Evolutionary conservation across 495 filamentous ascomycete species (phyloP).

Genomic region (Trichoderma erinaceum): DNA sequence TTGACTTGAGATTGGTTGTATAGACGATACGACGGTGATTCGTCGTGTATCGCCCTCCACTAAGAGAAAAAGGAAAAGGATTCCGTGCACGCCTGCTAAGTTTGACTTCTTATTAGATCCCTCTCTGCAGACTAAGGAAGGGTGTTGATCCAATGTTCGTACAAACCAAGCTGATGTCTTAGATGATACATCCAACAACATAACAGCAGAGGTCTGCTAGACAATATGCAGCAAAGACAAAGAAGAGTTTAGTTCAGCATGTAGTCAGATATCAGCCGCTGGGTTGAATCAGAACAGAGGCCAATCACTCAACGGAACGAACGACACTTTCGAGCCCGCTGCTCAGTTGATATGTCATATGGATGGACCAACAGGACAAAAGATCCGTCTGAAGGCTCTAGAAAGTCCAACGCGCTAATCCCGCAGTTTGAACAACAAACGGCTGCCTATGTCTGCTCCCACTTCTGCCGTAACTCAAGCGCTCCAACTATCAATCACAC

Average conservation of each 20-base stretch:
- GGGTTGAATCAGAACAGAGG: neutral
- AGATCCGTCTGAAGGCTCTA: neutral
- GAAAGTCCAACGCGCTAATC: slow-evolving; percentile 2
- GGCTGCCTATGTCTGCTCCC: neutral
- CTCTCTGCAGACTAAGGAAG: neutral
- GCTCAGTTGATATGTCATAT: slow-evolving; percentile 1
- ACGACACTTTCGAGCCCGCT: neutral
- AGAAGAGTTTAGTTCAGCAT: neutral
- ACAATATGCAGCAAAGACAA: neutral
- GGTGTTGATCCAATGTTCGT: neutral
- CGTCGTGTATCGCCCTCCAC: neutral
- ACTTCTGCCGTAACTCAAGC: neutral
- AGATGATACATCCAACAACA: neutral
- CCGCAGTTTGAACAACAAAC: neutral
- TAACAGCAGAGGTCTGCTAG: neutral
- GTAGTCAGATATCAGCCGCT: slow-evolving; percentile 8
- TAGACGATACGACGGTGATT: neutral
- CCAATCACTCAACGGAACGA: neutral
- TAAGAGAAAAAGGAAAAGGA: neutral
- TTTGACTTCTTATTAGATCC: neutral
- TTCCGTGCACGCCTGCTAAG: neutral
- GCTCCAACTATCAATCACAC: neutral
- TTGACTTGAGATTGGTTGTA: neutral
- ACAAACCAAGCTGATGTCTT: neutral
- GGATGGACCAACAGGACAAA: slow-evolving; percentile 2